Evolutionary conservation across 2,329 filamentous ascomycete genomes (phyloP).

Genomic region (Ophiostoma australiae): DNA sequence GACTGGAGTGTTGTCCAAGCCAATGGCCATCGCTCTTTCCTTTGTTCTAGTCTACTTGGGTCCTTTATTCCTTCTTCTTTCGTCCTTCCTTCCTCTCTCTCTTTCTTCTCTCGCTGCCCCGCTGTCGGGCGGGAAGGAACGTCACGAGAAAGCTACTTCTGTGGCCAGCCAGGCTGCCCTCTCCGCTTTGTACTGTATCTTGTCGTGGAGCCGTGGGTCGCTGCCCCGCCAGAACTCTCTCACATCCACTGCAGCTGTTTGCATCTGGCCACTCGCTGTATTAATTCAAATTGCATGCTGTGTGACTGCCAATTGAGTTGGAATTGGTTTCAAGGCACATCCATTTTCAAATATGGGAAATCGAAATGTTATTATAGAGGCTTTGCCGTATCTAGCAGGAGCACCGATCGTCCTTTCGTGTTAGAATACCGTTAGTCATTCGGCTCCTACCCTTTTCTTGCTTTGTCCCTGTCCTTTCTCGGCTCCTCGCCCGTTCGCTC

Average conservation of each 20-base stretch:
- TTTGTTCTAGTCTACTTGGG: not conserved
- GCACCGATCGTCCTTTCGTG: conserved; percentile 1
- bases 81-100: not conserved
- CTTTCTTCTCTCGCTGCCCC: not conserved
- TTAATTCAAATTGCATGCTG: not conserved
- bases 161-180: not conserved
- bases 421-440: not conserved
- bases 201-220: not conserved
- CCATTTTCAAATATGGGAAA: not conserved
- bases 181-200: not conserved
- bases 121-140: conserved; percentile 8
- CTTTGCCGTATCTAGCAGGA: not conserved
- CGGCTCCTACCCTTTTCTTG: not conserved
- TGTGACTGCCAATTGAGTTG: not conserved
- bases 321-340: not conserved
- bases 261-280: not conserved
- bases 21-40: not conserved
- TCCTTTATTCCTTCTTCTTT: not conserved
- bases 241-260: not conserved
- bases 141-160: not conserved
- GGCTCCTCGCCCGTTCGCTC: conserved; percentile 12
- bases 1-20: not conserved
- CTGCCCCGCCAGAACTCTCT: not conserved
- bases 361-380: not conserved
- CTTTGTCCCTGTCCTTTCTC: not conserved